Conservation (phyloP, 1,284 basidiomycete species). For the Trichosporon ovoides region DNA sequence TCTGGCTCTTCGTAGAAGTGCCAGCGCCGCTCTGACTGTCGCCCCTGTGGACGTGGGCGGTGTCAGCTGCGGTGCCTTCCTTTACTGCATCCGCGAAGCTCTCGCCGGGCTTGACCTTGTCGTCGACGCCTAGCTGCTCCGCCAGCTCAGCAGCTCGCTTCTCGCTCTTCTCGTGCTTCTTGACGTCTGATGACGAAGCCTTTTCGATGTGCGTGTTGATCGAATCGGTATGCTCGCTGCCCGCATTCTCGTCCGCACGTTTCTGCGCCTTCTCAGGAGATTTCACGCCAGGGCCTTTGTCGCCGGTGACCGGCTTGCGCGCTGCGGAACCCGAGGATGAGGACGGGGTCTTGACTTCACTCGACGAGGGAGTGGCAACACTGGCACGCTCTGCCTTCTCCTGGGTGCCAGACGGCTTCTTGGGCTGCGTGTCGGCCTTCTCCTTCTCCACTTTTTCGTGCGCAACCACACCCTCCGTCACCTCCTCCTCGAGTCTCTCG, state of each 20-base stretch:
- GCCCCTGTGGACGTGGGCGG: too few relatives aligned
- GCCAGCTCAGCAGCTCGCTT: neutral
- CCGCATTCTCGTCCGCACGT: neutral
- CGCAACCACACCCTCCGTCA: constrained; percentile 35
- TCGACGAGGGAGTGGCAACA: too few relatives aligned
- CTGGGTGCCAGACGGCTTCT: neutral
- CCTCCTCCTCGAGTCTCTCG: constrained; percentile 37
- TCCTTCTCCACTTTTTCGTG: constrained; percentile 16
- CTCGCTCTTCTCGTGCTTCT: neutral
- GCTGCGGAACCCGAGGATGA: neutral
- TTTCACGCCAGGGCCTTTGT: neutral
- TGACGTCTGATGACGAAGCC: neutral
- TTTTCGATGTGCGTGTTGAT: too few relatives aligned
- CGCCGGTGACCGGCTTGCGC: neutral
- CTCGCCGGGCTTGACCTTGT: neutral
- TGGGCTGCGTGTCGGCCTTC: neutral
- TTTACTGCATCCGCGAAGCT: neutral
- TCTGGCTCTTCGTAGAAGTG: too few relatives aligned
- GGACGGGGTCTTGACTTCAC: too few relatives aligned
- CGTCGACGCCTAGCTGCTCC: neutral
- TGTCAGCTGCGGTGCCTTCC: neutral
- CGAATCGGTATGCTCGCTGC: neutral
- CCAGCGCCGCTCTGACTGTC: too few relatives aligned
- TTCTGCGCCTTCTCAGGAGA: neutral
- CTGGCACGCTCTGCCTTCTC: neutral